These are phyloP conservation scores for Elsinoe necatrix DNA, from an alignment of 2,329 filamentous ascomycete species.

Conservation along the genomic window DNA sequence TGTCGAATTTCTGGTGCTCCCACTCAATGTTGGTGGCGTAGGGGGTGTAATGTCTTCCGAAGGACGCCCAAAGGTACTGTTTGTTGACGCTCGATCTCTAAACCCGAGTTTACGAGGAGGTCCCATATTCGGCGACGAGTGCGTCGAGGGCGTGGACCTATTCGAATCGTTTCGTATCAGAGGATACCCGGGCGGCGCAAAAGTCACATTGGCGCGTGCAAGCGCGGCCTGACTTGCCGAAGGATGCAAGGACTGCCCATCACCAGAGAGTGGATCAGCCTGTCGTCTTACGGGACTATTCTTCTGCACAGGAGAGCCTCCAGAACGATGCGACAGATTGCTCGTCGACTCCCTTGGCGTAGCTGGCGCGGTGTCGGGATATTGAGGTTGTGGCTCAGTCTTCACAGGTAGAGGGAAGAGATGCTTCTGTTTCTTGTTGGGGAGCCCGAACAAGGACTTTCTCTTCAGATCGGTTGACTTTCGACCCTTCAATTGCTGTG, in stretches of 20 bases:
- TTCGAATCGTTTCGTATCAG: constrained; percentile 54
- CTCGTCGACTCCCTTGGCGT: constrained; percentile 31
- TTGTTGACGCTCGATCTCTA: constrained; percentile 76
- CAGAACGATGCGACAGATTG: constrained; percentile 24
- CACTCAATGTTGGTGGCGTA: constrained; percentile 50
- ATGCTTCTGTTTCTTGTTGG: constrained; percentile 64
- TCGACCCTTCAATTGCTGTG: constrained; percentile 29
- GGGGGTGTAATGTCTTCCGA: constrained; percentile 63
- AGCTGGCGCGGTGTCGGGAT: constrained; percentile 23
- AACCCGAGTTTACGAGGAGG: constrained; percentile 52
- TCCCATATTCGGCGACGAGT: constrained; percentile 48
- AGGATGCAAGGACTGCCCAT: constrained; percentile 17
- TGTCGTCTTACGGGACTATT: constrained; percentile 13
- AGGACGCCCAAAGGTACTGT: constrained; percentile 69
- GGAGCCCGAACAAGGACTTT: constrained; percentile 66
- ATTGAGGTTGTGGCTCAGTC: constrained; percentile 36
- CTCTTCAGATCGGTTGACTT: constrained; percentile 13
- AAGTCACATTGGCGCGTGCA: constrained; percentile 39
- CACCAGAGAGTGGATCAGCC: not conserved
- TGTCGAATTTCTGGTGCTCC: constrained; percentile 61
- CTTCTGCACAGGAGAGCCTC: constrained; percentile 17
- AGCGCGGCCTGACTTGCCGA: constrained; percentile 47
- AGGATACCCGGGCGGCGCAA: constrained; percentile 36
- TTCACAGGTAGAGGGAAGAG: constrained; percentile 86
- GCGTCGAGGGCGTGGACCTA: constrained; percentile 57